Conservation (phyloP, 805 yeast species). For the Saccharomycopsis javanensis region DNA sequence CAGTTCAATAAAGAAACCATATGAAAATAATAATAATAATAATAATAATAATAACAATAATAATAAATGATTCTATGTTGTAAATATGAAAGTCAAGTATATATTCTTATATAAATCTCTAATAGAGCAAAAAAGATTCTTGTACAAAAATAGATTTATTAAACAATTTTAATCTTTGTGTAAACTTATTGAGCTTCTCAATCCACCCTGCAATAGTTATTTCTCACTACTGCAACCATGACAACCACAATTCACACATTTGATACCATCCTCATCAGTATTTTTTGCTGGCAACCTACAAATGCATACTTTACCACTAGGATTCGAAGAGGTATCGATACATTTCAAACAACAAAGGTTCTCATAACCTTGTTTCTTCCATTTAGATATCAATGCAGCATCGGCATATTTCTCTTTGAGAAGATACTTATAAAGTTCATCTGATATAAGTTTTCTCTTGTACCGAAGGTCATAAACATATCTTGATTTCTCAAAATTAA, state of each 20-base stretch:
- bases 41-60: not conserved
- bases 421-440: conserved; percentile 65
- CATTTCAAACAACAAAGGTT: conserved; percentile 76
- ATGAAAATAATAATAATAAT: too few relatives aligned
- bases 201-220: too few relatives aligned
- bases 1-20: not conserved
- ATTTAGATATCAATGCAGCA: conserved; percentile 65
- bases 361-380: conserved; percentile 82
- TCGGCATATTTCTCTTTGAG: conserved; percentile 59
- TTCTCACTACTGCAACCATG: conserved; percentile 11
- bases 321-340: conserved; percentile 32
- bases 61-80: too few relatives aligned
- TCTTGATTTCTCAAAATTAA: conserved; percentile 68
- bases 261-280: not conserved
- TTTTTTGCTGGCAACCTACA: conserved; percentile 66
- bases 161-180: too few relatives aligned
- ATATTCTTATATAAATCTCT: too few relatives aligned
- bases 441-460: conserved; percentile 55
- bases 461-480: conserved; percentile 69
- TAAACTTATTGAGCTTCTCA: too few relatives aligned
- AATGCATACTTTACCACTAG: conserved; percentile 47
- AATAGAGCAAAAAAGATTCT: too few relatives aligned
- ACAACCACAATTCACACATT: conserved; percentile 19
- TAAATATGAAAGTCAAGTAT: too few relatives aligned
- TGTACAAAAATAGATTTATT: too few relatives aligned